phyloP scores from a whole-genome alignment of 176 grass and related monocot genomes.

The Luzula sylvatica region DNA sequence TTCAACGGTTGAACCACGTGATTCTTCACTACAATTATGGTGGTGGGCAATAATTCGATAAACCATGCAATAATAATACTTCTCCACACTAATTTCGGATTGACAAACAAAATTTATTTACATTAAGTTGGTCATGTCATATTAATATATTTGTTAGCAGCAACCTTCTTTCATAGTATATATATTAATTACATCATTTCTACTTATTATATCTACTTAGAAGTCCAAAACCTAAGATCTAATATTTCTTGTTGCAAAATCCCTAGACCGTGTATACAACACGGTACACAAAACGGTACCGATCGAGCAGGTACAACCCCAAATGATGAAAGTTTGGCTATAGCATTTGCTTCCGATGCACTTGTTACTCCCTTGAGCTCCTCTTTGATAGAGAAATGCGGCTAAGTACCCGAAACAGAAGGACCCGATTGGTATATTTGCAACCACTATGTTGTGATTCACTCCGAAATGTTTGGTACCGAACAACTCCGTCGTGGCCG shows the following conservation, averaged over 20 bases:
- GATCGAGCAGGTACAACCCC: slow-evolving; percentile 53
- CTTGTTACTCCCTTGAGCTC: slow-evolving; percentile 23
- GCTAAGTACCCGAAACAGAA: slow-evolving; percentile 90
- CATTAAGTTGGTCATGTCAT: too few relatives aligned
- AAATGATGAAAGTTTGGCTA: slow-evolving; percentile 47
- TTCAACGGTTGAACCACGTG: too few relatives aligned
- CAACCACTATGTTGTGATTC: slow-evolving; percentile 93
- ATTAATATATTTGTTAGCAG: too few relatives aligned
- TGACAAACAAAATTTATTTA: too few relatives aligned
- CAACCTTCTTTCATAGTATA: too few relatives aligned
- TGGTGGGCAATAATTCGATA: too few relatives aligned
- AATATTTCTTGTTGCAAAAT: background rate
- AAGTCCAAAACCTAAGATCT: slow-evolving; percentile 14
- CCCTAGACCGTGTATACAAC: slow-evolving; percentile 34
- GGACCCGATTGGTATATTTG: slow-evolving; percentile 76
- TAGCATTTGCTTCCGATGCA: slow-evolving; percentile 68
- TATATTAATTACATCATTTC: too few relatives aligned
- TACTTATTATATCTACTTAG: background rate
- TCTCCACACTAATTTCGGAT: too few relatives aligned
- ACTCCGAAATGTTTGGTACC: slow-evolving; percentile 75
- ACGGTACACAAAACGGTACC: slow-evolving; percentile 49
- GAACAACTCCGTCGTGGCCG: slow-evolving; percentile 79
- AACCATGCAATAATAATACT: too few relatives aligned
- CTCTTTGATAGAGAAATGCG: slow-evolving; percentile 59
- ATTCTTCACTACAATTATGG: too few relatives aligned